Evolutionary conservation across 345 rosid genomes (phyloP), one percentile per base, ranked within the genome.

Genomic region (Combretum micranthum): DNA sequence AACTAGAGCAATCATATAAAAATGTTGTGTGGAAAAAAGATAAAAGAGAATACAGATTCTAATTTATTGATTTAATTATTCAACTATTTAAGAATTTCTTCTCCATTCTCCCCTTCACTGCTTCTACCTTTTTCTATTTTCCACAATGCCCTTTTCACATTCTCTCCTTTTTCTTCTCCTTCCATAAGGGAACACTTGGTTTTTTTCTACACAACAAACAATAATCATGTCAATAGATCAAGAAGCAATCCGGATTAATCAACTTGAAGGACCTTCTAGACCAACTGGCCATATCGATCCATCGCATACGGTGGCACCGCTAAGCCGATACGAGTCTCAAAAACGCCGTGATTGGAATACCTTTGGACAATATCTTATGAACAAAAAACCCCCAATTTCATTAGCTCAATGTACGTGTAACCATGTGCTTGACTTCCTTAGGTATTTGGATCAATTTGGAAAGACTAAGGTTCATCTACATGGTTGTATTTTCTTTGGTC

Each of bases 321-420:
- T 82, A 78, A 88, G 89, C 81, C 70, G 96, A 53, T 85, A 86
- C 39, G 94, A 88, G 71, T 86, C 94, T 0, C 96, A 88, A 68
- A 85, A 88, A 59, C 72, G 80, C 19, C 82, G 96, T 6, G 96
- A 90, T 44, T 88, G 96, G 96, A 88, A 80, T 75, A 86, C 94
- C 59, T 88, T 88, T 44, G 86, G 85, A 6, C 96, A 88, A 65
- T 86, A 85, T 76, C 69, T 88, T 61, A 79, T 77, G 76, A 83
- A 83, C 57, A 88, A 80, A 69, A 80, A 86, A 26, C 94, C 94
- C 2, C 77, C 94, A 1, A 79, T 80, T 17, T 55, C 77, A 21
- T 47, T 77, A 1, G 74, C 87, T 1, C 84, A 75, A 60, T 83
- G 85, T 64, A 68, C 69, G 65, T 77, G 75, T 64, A 81, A 75